Conservation (phyloP, 164 flowering plant genomes). For the Pachysandra terminalis region DNA sequence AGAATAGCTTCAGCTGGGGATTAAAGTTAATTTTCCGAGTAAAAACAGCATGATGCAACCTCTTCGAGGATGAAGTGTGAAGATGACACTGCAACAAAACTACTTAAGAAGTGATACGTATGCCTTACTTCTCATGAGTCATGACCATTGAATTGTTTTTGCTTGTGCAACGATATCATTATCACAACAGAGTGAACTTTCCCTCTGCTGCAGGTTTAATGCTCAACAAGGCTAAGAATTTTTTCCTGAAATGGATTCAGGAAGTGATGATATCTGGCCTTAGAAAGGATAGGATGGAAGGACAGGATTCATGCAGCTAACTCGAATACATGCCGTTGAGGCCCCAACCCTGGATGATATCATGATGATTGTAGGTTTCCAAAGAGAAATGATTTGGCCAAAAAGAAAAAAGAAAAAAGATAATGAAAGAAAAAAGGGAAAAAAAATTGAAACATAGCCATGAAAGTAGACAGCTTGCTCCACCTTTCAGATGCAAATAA, state of each 20-base stretch:
- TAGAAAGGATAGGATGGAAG: neutral
- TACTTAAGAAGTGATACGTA: no score
- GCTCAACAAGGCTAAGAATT: neutral
- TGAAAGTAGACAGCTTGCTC: neutral
- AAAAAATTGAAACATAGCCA: no score
- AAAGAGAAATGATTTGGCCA: no score
- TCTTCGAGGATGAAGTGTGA: neutral
- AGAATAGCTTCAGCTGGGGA: neutral
- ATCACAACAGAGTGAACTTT: neutral
- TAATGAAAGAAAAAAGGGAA: no score
- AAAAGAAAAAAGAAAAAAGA: no score
- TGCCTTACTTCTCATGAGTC: no score
- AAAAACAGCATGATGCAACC: neutral
- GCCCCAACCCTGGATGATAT: no score
- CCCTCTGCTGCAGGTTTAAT: neutral
- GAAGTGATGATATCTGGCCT: neutral
- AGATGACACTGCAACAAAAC: no score
- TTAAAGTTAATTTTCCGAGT: neutral
- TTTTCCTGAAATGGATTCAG: neutral
- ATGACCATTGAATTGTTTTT: neutral
- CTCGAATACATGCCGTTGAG: neutral
- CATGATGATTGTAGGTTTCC: no score
- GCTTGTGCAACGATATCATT: neutral
- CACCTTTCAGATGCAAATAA: neutral
- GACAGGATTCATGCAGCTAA: neutral